Conservation (phyloP, 345 rosid genomes). For the Dipteronia sinensis region DNA sequence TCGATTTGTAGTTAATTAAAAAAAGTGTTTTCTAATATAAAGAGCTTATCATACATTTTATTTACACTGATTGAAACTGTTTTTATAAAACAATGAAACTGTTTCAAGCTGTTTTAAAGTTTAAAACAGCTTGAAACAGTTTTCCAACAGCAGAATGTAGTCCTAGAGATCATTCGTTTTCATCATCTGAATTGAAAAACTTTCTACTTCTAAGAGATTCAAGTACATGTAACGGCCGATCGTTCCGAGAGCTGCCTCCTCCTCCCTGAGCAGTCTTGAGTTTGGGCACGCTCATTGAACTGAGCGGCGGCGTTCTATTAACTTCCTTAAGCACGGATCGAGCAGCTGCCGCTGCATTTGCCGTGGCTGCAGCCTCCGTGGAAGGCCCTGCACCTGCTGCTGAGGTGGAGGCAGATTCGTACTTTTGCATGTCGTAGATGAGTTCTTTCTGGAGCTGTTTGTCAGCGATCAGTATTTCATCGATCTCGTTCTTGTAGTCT, state of each 20-base stretch:
- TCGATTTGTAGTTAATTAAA: no score
- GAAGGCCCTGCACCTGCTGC: conserved; percentile 26
- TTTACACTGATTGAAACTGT: not conserved
- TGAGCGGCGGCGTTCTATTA: conserved; percentile 69
- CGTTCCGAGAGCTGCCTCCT: conserved; percentile 30
- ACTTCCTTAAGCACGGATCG: conserved; percentile 76
- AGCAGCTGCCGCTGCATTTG: conserved; percentile 37
- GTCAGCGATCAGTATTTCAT: conserved; percentile 88
- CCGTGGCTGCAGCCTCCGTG: conserved; percentile 66
- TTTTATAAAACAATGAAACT: not conserved
- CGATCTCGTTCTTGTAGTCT: conserved; percentile 94
- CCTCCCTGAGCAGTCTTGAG: conserved; percentile 48
- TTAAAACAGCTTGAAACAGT: not conserved
- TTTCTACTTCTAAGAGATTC: conserved; percentile 82
- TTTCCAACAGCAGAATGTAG: not conserved
- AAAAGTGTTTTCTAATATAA: no score
- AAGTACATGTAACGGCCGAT: conserved; percentile 58
- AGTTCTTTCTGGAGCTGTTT: conserved; percentile 94
- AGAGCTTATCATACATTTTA: no score
- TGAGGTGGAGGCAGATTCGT: conserved; percentile 62
- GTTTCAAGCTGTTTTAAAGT: not conserved
- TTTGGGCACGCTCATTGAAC: conserved; percentile 72
- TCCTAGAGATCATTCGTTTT: conserved; percentile 29
- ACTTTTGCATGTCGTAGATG: conserved; percentile 86
- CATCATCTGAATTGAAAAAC: conserved; percentile 67